Percentiles rank a stretch among this genome's conserved stretches.
Evolutionary conservation across 805 yeast species (phyloP).

Genomic region (Monosporozyma servazzii): DNA sequence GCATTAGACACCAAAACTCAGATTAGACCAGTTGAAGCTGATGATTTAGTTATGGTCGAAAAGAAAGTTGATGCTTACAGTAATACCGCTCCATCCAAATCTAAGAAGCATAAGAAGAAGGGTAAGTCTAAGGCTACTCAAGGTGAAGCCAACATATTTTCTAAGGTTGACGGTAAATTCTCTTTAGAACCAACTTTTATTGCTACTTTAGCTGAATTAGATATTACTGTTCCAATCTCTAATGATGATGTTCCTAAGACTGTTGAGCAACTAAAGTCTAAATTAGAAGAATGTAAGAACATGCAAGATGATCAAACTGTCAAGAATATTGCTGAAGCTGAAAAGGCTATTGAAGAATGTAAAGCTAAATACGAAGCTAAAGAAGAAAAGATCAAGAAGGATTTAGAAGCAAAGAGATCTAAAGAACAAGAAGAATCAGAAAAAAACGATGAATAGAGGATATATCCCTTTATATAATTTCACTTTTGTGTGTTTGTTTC

Average conservation of each 20-base stretch:
- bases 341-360: slow-evolving; percentile 63
- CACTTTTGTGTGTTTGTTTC: neutral
- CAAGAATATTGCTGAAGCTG: slow-evolving; percentile 64
- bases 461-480: neutral
- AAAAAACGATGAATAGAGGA: slow-evolving; percentile 2
- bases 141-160: slow-evolving; percentile 5
- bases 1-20: slow-evolving; percentile 22
- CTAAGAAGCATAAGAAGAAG: slow-evolving; percentile 45
- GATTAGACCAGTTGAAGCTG: slow-evolving; percentile 50
- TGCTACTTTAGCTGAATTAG: slow-evolving; percentile 64
- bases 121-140: slow-evolving; percentile 11
- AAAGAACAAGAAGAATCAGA: slow-evolving; percentile 23
- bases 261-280: slow-evolving; percentile 57
- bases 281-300: slow-evolving; percentile 55
- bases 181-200: slow-evolving; percentile 74
- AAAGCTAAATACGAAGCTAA: slow-evolving; percentile 43
- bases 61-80: slow-evolving; percentile 51
- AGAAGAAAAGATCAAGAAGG: slow-evolving; percentile 32
- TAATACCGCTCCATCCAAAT: slow-evolving; percentile 37
- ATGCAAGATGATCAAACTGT: slow-evolving; percentile 77
- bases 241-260: slow-evolving; percentile 61
- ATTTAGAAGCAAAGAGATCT: slow-evolving; percentile 26
- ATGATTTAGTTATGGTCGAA: slow-evolving; percentile 40
- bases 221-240: slow-evolving; percentile 68
- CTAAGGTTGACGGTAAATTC: slow-evolving; percentile 37